Percentiles rank a stretch among this genome's conserved stretches.
Conservation (phyloP, 805 yeast genomes). For the Scheffersomyces amazonensis region DNA sequence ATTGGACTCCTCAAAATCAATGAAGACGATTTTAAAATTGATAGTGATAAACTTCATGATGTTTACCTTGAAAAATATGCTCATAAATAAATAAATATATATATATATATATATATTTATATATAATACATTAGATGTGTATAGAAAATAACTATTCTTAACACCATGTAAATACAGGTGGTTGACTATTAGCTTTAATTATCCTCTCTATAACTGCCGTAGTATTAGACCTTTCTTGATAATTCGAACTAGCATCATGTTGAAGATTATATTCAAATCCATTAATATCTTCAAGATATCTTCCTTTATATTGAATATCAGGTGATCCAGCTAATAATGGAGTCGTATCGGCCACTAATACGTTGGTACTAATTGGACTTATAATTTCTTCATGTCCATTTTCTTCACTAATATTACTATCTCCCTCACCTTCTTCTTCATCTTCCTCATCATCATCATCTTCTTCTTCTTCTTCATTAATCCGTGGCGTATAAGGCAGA, state of each 20-base stretch:
- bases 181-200: slow-evolving; percentile 50
- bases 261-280: slow-evolving; percentile 21
- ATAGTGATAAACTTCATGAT: slow-evolving; percentile 4
- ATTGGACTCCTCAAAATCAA: slow-evolving; percentile 31
- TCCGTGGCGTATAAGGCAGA: neutral
- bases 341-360: neutral
- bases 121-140: too few relatives aligned
- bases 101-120: too few relatives aligned
- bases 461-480: neutral
- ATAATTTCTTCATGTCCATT: too few relatives aligned
- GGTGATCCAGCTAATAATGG: neutral
- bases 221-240: slow-evolving; percentile 22
- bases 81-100: neutral
- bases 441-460: neutral
- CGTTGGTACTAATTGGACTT: too few relatives aligned
- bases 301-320: neutral
- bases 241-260: slow-evolving; percentile 3
- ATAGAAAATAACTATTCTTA: slow-evolving; percentile 15
- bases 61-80: slow-evolving; percentile 7
- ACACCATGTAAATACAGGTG: slow-evolving; percentile 72
- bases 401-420: too few relatives aligned
- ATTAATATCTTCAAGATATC: slow-evolving; percentile 5
- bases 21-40: slow-evolving; percentile 7
- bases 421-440: neutral
- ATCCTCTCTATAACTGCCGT: slow-evolving; percentile 59